Conservation (phyloP, 352 stramenopile species). For the Aphanomyces astaci region DNA sequence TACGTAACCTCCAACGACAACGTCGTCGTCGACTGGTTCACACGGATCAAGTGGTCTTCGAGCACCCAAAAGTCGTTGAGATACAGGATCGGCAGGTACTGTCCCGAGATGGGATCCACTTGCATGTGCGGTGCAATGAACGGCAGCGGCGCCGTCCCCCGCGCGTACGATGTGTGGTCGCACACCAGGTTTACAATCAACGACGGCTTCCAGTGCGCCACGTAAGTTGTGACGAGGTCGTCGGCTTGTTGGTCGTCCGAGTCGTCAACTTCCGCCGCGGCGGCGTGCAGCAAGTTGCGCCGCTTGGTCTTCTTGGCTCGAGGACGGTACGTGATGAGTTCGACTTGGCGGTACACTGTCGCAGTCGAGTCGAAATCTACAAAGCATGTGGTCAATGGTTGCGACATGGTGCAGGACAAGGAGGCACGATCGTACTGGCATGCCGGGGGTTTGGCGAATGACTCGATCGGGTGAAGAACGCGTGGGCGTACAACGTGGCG, state of each 20-base stretch:
- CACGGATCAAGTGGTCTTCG: slow-evolving; percentile 69
- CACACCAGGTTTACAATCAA: slow-evolving; percentile 62
- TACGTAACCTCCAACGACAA: slow-evolving; percentile 83
- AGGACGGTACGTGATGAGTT: slow-evolving; percentile 71
- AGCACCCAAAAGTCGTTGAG: slow-evolving; percentile 93
- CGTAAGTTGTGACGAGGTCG: slow-evolving; percentile 34
- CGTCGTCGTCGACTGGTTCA: slow-evolving; percentile 83
- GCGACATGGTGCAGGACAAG: background rate
- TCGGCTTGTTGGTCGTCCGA: slow-evolving; percentile 1
- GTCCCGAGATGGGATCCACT: slow-evolving; percentile 41
- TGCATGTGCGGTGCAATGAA: slow-evolving; percentile 59
- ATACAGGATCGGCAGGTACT: slow-evolving; percentile 88
- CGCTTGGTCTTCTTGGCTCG: slow-evolving; percentile 66
- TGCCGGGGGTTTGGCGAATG: slow-evolving; percentile 62
- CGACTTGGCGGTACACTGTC: slow-evolving; percentile 46
- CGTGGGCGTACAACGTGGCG: slow-evolving; percentile 75
- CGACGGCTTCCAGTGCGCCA: slow-evolving; percentile 75
- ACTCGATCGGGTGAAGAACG: slow-evolving; percentile 71
- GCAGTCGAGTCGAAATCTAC: slow-evolving; percentile 43
- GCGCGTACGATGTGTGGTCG: slow-evolving; percentile 60
- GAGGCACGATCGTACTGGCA: slow-evolving; percentile 3
- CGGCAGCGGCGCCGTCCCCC: slow-evolving; percentile 44
- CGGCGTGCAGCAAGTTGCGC: slow-evolving; percentile 51
- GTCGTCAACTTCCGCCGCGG: slow-evolving; percentile 19
- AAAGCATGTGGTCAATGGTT: no score